Evolutionary conservation across 2,329 filamentous ascomycete species (phyloP), one percentile per base, ranked within the genome.

Genomic region (Sarocladiaceae sp.): DNA sequence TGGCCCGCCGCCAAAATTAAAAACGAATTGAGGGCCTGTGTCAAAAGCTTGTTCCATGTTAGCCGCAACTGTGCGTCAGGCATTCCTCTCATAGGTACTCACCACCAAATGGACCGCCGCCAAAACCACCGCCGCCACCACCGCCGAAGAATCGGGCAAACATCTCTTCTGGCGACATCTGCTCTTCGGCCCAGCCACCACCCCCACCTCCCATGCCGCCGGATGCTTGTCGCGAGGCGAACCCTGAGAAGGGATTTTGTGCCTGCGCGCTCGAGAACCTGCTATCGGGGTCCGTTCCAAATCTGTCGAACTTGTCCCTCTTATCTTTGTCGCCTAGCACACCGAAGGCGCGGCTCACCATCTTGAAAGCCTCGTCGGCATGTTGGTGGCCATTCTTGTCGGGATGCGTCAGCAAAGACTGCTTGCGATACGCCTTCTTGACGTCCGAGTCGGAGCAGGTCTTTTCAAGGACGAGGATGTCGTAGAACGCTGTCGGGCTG

Each of bases 361-460:
- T 86, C 73, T 98, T 98, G 72, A 98, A 98, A 24, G 93, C 93
- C 70, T 98, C 93, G 62, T 96, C 93, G 45, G 93, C 91, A 48
- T 94, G 82, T 29, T 91, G 83, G 63, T 96, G 90, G 42, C 90
- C 90, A 74, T 98, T 98, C 73, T 98, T 98, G 73, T 98, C 93
- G 51, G 93, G 93, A 72, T 98, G 93, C 48, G 93, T 98, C 59
- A 97, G 74, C 57, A 98, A 71, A 61, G 86, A 93, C 62, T 94
- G 76, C 69, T 95, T 97, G 59, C 91, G 80, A 68, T 98, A 98
- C 6, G 93, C 91, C 72, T 97, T 97, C 66, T 97, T 98, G 61
- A 98, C 89, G 58, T 97, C 91, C 50, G 73, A 66, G 55, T 97
- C 91, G 40, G 80, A 80, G 57, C 79, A 83, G 16, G 81, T 78